Base-by-base conservation (phyloP, 2,329 filamentous ascomycete species). In the Colletotrichum nymphaeae region DNA sequence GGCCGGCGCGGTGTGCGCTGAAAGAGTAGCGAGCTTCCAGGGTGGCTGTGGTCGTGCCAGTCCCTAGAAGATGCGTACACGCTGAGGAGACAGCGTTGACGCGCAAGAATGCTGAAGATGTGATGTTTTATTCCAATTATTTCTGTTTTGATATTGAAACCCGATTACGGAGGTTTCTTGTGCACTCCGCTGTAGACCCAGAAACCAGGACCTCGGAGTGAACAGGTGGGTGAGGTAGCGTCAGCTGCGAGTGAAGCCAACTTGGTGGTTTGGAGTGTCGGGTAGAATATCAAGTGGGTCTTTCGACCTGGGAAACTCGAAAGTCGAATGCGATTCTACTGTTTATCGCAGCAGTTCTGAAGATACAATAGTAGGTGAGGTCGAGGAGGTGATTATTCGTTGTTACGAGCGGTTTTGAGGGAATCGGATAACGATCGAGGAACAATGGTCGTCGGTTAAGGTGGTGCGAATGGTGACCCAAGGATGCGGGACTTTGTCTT, bases 171-270 rank as follows among this genome's bases (percentile, higher is more conserved):
- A 84, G 97, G 96, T 87, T 97, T 96, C 89, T 95, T 97, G 89
- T 97, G 94, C 88, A 95, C 94, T 93, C 96, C 95, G 89, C 92
- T 92, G 85, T 96, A 96, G 92, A 97, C 95, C 95, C 95, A 94
- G 89, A 92, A 92, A 84, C 92, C 92, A 86, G 95, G 96, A 89
- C 95, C 95, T 84, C 96, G 93, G 88, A 97, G 94, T 91, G 95
- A 95, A 89, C 93, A 93, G 83, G 93, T 88, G 87, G 93, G 93
- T 84, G 92, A 93, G 84, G 93, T 90, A 86, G 90, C 86, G 85
- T 89, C 84, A 86, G 89, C 88, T 86, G 89, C 90, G 91, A 92
- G 88, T 89, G 93, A 93, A 94, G 94, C 95, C 95, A 97, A 97
- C 91, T 97, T 97, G 95, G 91, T 93, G 91, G 90, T 91, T 85